These are phyloP conservation scores for Phytophthora quininea DNA, from an alignment of 352 stramenopile species.

Conservation along the genomic window DNA sequence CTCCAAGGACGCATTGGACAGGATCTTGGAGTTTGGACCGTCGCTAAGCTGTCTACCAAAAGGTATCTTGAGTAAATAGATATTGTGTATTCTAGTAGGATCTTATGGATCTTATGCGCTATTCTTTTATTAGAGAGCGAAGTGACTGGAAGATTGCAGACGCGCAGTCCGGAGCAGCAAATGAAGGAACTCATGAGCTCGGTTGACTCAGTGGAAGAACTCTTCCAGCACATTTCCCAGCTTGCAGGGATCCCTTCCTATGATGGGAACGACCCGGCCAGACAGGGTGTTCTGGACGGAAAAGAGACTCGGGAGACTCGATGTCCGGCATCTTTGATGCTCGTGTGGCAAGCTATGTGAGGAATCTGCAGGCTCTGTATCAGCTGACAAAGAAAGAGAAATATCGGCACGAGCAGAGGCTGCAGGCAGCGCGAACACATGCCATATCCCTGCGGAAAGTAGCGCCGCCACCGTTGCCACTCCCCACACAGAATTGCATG, in stretches of 20 bases:
- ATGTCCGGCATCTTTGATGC: constrained; percentile 67
- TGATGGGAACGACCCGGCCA: constrained; percentile 19
- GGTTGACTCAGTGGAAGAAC: constrained; percentile 76
- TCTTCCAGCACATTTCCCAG: constrained; percentile 84
- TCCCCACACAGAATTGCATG: constrained; percentile 87
- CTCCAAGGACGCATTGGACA: constrained; percentile 63
- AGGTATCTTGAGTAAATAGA: constrained; percentile 29
- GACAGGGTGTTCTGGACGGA: constrained; percentile 4
- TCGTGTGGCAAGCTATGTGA: constrained; percentile 73
- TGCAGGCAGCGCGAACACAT: constrained; percentile 54
- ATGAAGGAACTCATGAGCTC: constrained; percentile 77
- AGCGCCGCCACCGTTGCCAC: constrained; percentile 67
- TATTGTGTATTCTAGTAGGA: no score
- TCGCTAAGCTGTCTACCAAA: constrained; percentile 60
- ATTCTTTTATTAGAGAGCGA: constrained; percentile 42
- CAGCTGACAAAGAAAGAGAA: constrained; percentile 86
- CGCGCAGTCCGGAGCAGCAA: constrained; percentile 55
- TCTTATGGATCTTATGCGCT: neutral
- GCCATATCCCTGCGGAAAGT: constrained; percentile 76
- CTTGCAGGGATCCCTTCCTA: constrained; percentile 44
- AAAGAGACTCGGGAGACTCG: constrained; percentile 21
- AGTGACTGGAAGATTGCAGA: constrained; percentile 28
- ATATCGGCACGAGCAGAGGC: constrained; percentile 72
- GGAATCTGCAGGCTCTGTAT: constrained; percentile 73
- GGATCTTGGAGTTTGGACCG: constrained; percentile 75